Base-by-base conservation (phyloP, 148 eudicot genomes). In the Amaranthus palmeri region DNA sequence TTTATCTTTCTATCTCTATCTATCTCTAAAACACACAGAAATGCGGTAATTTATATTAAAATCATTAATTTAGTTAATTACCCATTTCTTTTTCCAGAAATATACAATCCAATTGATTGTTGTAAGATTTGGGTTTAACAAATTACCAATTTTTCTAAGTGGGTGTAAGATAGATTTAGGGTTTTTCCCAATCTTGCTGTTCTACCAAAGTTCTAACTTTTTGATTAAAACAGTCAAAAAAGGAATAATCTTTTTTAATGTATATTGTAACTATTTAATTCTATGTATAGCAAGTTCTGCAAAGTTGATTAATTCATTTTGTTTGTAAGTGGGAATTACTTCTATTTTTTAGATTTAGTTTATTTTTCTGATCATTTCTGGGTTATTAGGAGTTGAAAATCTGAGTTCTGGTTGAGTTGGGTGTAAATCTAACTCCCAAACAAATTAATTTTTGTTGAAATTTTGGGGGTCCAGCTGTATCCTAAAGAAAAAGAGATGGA, bases 401-500 rank as follows among this genome's bases (percentile, higher is more conserved):
- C 59, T 73, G 74, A 70, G 69, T 57, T 8, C 71, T 72, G 50
- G 60, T 42, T 68, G 58, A 74, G 66, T 62, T 67, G 68, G 53
- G 65, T 59, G 18, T 56, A 56, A 77, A 77, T 81, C 72, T 61
- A 69, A 57, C 58, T 42, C 63, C 70, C 43, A 47, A 52, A 63
- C 56, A 36, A 40, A 56, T 72, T 49, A 13, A 41, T 50, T 77
- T 45, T 68, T 61, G 68, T 72, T 55, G 70, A 42, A 46, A 46
- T 67, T 46, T 51, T 72, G 61, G 66, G 50, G 61, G 47, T 70
- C 58, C 43, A 67, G 54, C 25, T 45, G 57, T 25, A 62, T 69
- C 67, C 67, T 53, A 74, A 74, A 60, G 73, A 74, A 65, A 25
- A 25, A 25, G 36, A 25, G 71, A 91, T 91, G 97, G 97, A 88